Base-by-base conservation (phyloP, 2,329 filamentous ascomycete species). In the Colletotrichum tabaci region DNA sequence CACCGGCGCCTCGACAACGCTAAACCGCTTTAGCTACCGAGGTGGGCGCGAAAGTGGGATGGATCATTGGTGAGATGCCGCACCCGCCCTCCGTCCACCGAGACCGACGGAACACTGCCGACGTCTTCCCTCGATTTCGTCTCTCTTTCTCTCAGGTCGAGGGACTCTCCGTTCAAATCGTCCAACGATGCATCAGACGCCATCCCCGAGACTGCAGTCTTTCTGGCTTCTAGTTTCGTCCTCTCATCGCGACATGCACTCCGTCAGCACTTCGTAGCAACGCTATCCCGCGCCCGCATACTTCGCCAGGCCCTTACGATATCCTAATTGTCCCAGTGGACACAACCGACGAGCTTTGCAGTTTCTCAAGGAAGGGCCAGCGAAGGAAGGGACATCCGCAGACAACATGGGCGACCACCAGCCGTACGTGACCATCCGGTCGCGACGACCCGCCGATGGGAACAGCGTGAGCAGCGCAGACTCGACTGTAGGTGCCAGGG, bases 351-450 rank as follows among this genome's bases (percentile, higher is more conserved):
- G 13, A 7, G 40, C 16, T 49, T 18, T 8, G 5, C 3, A 40
- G 12, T 7, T 16, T 21, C 49, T 5, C 40, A 21, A 49, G 4
- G 16, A 30, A 21, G 15, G 44, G 9, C 4, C 21, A 13, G 18
- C 12, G 12, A 35, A 35, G 7, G 7, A 3, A 15, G 26, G 26
- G 13, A 21, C 13, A 47, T 26, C 12, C 6, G 52, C 47, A 23
- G 21, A 55, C 0, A 72, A 55, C 0, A 72, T 72, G 66, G 61
- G 66, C 47, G 55, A 71, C 49, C 80, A 82, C 56, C 81, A 82
- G 71, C 84, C 87, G 18, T 90, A 89, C 76, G 82, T 88, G 67
- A 88, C 87, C 53, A 85, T 89, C 75, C 84, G 85, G 76, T 85
- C 87, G 66, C 82, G 86, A 76, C 80, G 82, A 73, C 84, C 86